Evolutionary conservation across 768 basidiomycete species (phyloP).

Genomic region (Cystoderma amianthinum): DNA sequence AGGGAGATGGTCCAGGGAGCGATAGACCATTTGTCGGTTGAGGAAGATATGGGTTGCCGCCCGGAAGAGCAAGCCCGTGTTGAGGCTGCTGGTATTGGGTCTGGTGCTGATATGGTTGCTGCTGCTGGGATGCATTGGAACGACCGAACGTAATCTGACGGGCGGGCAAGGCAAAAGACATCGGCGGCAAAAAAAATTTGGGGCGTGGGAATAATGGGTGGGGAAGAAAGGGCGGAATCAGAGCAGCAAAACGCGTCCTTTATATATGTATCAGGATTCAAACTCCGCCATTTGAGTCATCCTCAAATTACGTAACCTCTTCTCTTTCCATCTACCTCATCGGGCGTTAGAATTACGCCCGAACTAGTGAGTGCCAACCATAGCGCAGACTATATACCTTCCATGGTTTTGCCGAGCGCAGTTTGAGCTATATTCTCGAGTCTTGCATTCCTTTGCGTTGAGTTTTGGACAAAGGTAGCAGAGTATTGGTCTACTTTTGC

Average conservation of each 20-base stretch:
- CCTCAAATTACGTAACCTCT: conserved; percentile 33
- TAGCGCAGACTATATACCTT: too few species aligned
- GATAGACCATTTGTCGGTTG: conserved; percentile 28
- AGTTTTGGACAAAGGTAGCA: too few species aligned
- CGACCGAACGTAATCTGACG: conserved; percentile 77
- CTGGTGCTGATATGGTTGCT: conserved; percentile 31
- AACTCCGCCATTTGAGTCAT: conserved; percentile 38
- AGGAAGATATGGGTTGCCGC: conserved; percentile 41
- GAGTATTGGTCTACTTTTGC: too few species aligned
- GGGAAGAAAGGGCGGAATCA: conserved; percentile 22
- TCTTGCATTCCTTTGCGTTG: too few species aligned
- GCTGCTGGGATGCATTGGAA: conserved; percentile 40
- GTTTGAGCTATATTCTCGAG: too few species aligned
- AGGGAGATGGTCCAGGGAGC: conserved; percentile 47
- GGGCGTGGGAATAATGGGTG: conserved; percentile 33
- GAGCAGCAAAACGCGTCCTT: conserved; percentile 20
- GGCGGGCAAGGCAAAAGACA: conserved; percentile 66
- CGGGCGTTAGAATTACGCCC: not conserved
- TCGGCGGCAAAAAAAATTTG: conserved; percentile 25
- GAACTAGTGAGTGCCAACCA: too few species aligned
- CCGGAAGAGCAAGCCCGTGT: conserved; percentile 47
- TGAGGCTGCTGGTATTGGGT: conserved; percentile 40
- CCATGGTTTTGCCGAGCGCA: too few species aligned
- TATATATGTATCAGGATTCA: conserved; percentile 39
- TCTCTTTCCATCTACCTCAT: conserved; percentile 23